These are phyloP conservation scores for Phyllosticta citribraziliensis DNA, from an alignment of 2,329 filamentous ascomycete genomes.

Conservation along the genomic window DNA sequence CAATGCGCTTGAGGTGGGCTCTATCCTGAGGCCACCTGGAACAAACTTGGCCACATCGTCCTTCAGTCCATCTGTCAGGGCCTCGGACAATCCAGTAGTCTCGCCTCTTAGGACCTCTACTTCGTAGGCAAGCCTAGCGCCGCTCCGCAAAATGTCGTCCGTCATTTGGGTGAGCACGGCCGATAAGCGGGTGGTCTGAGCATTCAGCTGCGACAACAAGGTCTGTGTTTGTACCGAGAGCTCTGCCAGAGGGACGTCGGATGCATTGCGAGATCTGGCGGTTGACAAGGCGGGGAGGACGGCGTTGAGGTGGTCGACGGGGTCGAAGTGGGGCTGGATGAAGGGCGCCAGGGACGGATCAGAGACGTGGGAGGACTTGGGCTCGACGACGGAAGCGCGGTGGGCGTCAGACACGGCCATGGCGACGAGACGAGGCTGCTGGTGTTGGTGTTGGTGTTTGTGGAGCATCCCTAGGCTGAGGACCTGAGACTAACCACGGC, in stretches of 20 bases:
- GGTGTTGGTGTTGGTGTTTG: not conserved
- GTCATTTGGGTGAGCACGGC: conserved; percentile 78
- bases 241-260: conserved; percentile 56
- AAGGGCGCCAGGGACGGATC: conserved; percentile 70
- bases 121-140: conserved; percentile 82
- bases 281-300: conserved; percentile 59
- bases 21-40: conserved; percentile 33
- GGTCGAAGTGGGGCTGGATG: conserved; percentile 66
- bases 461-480: not conserved
- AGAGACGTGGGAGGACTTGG: conserved; percentile 46
- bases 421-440: not conserved
- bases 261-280: conserved; percentile 28
- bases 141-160: conserved; percentile 86
- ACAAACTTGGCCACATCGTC: conserved; percentile 66
- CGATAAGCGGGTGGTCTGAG: conserved; percentile 76
- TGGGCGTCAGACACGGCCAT: not conserved
- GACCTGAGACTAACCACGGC: no score
- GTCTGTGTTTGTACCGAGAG: conserved; percentile 73
- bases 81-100: conserved; percentile 68
- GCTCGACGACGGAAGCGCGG: conserved; percentile 2
- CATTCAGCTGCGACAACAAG: conserved; percentile 77
- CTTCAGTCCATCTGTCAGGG: conserved; percentile 61
- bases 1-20: conserved; percentile 2
- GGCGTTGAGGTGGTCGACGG: conserved; percentile 75
- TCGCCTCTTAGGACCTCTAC: conserved; percentile 90